Percentiles rank a stretch among this genome's conserved stretches.
These are phyloP conservation scores for Penicillium sp. DNA, from an alignment of 2,329 filamentous ascomycete species.

Conservation along the genomic window DNA sequence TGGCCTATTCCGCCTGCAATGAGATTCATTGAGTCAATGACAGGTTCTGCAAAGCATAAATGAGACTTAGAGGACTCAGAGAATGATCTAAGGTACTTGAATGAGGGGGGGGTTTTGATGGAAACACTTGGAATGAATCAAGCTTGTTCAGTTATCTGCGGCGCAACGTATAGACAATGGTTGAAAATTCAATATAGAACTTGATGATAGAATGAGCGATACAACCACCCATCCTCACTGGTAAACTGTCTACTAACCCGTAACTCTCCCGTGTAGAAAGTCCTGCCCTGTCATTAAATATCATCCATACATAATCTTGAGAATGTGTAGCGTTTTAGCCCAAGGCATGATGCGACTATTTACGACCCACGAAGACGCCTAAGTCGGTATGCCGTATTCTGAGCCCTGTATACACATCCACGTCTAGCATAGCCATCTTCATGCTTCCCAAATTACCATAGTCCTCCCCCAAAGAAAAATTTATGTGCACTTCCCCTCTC, in stretches of 20 bases:
- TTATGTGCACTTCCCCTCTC: neutral
- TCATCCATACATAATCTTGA: slow-evolving; percentile 58
- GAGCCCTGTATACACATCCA: slow-evolving; percentile 43
- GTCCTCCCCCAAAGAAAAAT: neutral
- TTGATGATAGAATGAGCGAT: neutral
- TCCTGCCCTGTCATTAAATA: slow-evolving; percentile 43
- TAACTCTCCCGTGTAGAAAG: slow-evolving; percentile 27
- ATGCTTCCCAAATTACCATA: neutral
- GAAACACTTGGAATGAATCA: too few species aligned
- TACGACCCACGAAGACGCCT: slow-evolving; percentile 34
- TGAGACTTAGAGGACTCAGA: neutral
- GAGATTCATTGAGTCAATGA: slow-evolving; percentile 11
- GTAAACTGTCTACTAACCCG: too few species aligned
- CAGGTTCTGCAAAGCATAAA: neutral
- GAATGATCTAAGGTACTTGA: neutral
- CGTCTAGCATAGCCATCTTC: slow-evolving; percentile 23
- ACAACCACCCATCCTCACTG: neutral
- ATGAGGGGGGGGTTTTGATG: neutral
- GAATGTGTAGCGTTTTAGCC: slow-evolving; percentile 51
- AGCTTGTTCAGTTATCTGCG: neutral
- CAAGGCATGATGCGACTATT: slow-evolving; percentile 52
- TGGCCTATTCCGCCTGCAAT: slow-evolving; percentile 38
- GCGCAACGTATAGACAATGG: neutral
- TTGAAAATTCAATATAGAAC: neutral
- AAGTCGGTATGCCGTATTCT: slow-evolving; percentile 32